Conservation (phyloP, 805 yeast genomes). For the Yarrowia phangngaensis region DNA sequence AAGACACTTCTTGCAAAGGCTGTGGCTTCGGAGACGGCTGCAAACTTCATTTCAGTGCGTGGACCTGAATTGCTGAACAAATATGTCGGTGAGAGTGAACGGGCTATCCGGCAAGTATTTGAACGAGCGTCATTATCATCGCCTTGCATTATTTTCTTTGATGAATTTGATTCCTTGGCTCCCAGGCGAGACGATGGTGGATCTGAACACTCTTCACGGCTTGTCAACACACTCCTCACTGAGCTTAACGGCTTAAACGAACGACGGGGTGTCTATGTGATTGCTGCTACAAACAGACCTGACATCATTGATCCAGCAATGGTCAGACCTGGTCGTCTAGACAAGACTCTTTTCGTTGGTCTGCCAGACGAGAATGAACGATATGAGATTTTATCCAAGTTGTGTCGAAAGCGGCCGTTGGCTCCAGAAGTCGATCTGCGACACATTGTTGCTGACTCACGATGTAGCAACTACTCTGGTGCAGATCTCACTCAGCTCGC, state of each 20-base stretch:
- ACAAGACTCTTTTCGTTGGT: constrained; percentile 87
- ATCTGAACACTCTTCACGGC: constrained; percentile 87
- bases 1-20: constrained; percentile 94
- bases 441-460: constrained; percentile 63
- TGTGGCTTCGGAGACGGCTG: constrained; percentile 94
- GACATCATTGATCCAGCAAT: constrained; percentile 98
- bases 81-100: constrained; percentile 94
- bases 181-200: constrained; percentile 87
- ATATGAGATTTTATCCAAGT: constrained; percentile 73
- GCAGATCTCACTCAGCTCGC: constrained; percentile 92
- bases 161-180: constrained; percentile 92
- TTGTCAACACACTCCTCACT: constrained; percentile 88
- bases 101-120: constrained; percentile 90
- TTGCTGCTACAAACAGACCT: constrained; percentile 96
- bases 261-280: constrained; percentile 85
- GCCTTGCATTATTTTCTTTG: constrained; percentile 93
- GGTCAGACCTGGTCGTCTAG: constrained; percentile 95
- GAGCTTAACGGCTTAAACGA: constrained; percentile 94
- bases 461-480: constrained; percentile 88
- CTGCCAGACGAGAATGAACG: constrained; percentile 78
- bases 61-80: constrained; percentile 95
- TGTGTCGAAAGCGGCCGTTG: constrained; percentile 72
- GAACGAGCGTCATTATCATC: constrained; percentile 86
- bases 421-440: constrained; percentile 56
- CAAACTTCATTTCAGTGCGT: constrained; percentile 90